Evolutionary conservation across 768 basidiomycete species (phyloP).

Genomic region (Boletellus sp.): DNA sequence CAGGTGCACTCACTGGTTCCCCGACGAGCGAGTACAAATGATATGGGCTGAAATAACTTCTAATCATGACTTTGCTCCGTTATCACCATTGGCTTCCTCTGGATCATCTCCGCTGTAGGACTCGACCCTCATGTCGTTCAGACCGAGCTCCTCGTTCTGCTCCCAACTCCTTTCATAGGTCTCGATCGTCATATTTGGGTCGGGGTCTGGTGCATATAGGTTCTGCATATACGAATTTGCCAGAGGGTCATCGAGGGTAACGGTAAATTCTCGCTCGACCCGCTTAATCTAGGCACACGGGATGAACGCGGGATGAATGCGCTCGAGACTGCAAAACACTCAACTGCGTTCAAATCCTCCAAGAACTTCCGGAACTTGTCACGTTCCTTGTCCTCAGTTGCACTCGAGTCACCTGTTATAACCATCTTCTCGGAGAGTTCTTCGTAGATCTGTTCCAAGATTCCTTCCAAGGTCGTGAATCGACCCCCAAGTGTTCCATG

Average conservation of each 20-base stretch:
- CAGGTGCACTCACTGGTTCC: no score
- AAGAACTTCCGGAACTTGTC: constrained; percentile 75
- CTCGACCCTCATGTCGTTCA: constrained; percentile 88
- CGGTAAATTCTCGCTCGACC: constrained; percentile 76
- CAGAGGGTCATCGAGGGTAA: constrained; percentile 93
- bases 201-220: constrained; percentile 94
- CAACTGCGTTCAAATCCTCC: constrained; percentile 65
- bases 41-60: not conserved
- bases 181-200: constrained; percentile 88
- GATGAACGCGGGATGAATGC: not conserved
- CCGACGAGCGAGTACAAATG: not conserved
- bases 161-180: constrained; percentile 80
- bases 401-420: constrained; percentile 61
- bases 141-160: constrained; percentile 92
- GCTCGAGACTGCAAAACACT: constrained; percentile 16
- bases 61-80: constrained; percentile 1
- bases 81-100: not conserved
- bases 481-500: constrained; percentile 94
- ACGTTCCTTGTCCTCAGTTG: constrained; percentile 41
- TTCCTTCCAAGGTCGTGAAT: constrained; percentile 96
- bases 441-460: constrained; percentile 91
- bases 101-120: constrained; percentile 18
- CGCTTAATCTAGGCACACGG: constrained; percentile 57
- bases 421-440: constrained; percentile 90
- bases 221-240: constrained; percentile 96